Evolutionary conservation across 2,329 filamentous ascomycete genomes (phyloP).

Genomic region (Epicoccum nigrum): DNA sequence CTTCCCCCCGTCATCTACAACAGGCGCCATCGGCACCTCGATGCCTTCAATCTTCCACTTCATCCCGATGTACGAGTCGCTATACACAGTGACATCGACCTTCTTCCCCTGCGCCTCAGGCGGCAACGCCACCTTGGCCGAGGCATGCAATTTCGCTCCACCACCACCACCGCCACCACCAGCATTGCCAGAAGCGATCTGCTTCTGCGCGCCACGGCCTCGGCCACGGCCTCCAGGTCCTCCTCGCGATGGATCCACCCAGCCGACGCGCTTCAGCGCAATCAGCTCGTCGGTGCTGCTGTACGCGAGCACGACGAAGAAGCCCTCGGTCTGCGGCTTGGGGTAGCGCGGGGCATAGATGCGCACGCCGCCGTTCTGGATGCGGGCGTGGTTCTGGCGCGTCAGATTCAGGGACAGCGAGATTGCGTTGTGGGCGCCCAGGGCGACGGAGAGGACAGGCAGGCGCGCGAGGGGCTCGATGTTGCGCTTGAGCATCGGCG

Average conservation of each 20-base stretch:
- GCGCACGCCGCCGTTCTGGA: conserved; percentile 61
- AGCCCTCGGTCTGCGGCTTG: conserved; percentile 93
- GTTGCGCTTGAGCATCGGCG: conserved; percentile 55
- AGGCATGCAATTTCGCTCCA: conserved; percentile 56
- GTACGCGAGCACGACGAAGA: conserved; percentile 81
- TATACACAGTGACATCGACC: conserved; percentile 77
- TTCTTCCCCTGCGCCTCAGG: conserved; percentile 60
- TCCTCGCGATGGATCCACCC: conserved; percentile 55
- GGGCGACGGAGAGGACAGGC: conserved; percentile 69
- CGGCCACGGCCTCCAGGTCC: background rate
- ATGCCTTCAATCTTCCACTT: conserved; percentile 62
- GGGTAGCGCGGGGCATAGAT: conserved; percentile 90
- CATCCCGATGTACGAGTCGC: conserved; percentile 87
- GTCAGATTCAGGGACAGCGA: conserved; percentile 68
- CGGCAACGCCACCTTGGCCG: conserved; percentile 66
- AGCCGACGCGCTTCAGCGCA: conserved; percentile 84
- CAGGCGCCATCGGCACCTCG: conserved; percentile 54
- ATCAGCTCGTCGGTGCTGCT: conserved; percentile 74
- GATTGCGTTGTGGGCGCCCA: conserved; percentile 66
- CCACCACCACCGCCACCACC: conserved; percentile 15
- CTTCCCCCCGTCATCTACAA: conserved; percentile 37
- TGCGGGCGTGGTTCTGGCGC: conserved; percentile 65
- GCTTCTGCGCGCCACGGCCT: conserved; percentile 13
- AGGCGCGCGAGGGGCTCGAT: conserved; percentile 68
- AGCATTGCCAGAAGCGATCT: conserved; percentile 11